Evolutionary conservation across 441 rosid genomes (phyloP).

Genomic region (Gossypium gossypioides): DNA sequence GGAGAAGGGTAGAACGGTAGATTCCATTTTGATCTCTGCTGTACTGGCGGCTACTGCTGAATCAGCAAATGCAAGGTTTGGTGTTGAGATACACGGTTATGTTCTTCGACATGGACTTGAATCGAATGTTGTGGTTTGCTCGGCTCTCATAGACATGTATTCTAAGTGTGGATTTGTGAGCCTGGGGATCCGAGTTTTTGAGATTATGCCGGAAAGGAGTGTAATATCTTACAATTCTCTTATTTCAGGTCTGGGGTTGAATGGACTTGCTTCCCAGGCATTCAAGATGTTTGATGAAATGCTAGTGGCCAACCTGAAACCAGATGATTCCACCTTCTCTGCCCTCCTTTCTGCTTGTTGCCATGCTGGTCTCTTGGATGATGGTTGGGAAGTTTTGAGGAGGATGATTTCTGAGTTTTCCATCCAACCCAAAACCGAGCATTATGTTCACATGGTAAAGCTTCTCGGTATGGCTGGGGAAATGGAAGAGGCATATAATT

Average conservation of each 20-base stretch:
- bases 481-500: conserved; percentile 55
- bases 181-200: conserved; percentile 40
- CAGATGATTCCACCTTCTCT: conserved; percentile 66
- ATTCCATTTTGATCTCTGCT: conserved; percentile 47
- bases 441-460: conserved; percentile 61
- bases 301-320: conserved; percentile 34
- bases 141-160: conserved; percentile 71
- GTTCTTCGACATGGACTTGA: conserved; percentile 51
- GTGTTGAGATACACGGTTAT: conserved; percentile 49
- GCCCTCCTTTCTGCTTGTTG: conserved; percentile 77
- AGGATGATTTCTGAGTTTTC: conserved; percentile 59
- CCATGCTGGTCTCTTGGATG: conserved; percentile 56
- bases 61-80: conserved; percentile 35
- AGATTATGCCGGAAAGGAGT: conserved; percentile 32
- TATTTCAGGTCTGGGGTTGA: conserved; percentile 61
- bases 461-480: conserved; percentile 63
- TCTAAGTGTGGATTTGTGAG: conserved; percentile 59
- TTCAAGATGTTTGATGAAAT: conserved; percentile 50
- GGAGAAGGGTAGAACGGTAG: conserved; percentile 41
- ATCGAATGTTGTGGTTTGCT: conserved; percentile 45
- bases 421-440: conserved; percentile 49
- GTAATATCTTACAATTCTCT: conserved; percentile 54
- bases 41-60: conserved; percentile 52
- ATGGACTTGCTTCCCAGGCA: conserved; percentile 57
- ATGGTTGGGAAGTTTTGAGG: conserved; percentile 48